Percentiles rank a stretch among this genome's conserved stretches.
Evolutionary conservation across 2,329 filamentous ascomycete genomes (phyloP).

Genomic region (Alternaria sp.): DNA sequence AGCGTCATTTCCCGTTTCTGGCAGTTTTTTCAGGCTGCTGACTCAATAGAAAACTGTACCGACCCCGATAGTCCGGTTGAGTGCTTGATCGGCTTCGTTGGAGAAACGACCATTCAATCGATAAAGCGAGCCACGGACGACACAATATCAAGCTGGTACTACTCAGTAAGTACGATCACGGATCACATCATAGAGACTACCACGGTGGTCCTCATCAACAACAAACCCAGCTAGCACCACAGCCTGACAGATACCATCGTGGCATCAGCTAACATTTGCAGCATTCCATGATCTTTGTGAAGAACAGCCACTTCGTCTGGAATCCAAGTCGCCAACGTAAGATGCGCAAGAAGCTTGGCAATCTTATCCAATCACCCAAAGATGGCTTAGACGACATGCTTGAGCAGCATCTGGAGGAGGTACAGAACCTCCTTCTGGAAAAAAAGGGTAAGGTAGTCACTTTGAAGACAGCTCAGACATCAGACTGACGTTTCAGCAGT

Average conservation of each 20-base stretch:
- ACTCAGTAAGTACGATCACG: constrained; percentile 57
- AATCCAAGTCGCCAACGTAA: constrained; percentile 66
- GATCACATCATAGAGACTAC: background rate
- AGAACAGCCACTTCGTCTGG: constrained; percentile 77
- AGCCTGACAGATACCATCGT: background rate
- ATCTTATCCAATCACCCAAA: constrained; percentile 57
- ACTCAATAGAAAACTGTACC: constrained; percentile 64
- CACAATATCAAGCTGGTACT: constrained; percentile 84
- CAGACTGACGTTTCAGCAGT: background rate
- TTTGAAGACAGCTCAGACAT: background rate
- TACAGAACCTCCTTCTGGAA: constrained; percentile 57
- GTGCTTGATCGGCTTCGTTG: constrained; percentile 82
- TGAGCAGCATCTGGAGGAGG: constrained; percentile 59
- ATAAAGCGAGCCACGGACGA: constrained; percentile 73
- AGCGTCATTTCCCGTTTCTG: constrained; percentile 12
- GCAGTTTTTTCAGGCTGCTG: background rate
- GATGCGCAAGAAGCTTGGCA: constrained; percentile 66
- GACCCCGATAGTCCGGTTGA: constrained; percentile 63
- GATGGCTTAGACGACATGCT: constrained; percentile 65
- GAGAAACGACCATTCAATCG: constrained; percentile 75
- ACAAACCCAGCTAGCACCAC: background rate
- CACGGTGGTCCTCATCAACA: background rate
- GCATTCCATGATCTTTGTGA: constrained; percentile 81
- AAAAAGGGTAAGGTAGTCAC: constrained; percentile 35
- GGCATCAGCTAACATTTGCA: constrained; percentile 29